Percentiles rank a stretch among this genome's conserved stretches.
phyloP scores from a whole-genome alignment of 2,329 filamentous ascomycete species.

The Verticillium longisporum region DNA sequence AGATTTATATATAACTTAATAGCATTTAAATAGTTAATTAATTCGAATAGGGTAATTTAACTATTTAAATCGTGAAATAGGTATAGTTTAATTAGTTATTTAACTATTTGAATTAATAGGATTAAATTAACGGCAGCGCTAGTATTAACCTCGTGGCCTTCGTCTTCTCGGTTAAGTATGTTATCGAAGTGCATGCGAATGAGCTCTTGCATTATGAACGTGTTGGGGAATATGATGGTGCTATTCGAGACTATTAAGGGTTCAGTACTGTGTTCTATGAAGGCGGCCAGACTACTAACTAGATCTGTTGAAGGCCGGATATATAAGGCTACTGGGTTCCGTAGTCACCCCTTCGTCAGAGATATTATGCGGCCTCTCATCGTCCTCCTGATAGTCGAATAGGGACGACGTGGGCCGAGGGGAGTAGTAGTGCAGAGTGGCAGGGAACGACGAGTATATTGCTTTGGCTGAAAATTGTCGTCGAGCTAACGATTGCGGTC shows the following conservation, averaged over 20 bases:
- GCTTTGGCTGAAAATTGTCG: conserved; percentile 8
- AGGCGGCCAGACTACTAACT: not conserved
- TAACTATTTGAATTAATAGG: too few species aligned
- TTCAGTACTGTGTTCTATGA: not conserved
- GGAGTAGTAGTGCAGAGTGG: conserved; percentile 9
- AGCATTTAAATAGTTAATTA: too few species aligned
- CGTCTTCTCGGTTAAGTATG: conserved; percentile 4
- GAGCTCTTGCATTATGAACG: conserved; percentile 13
- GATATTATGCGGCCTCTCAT: not conserved
- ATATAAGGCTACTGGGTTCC: not conserved
- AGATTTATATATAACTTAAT: too few species aligned
- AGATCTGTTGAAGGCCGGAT: not conserved
- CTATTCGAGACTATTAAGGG: conserved; percentile 6
- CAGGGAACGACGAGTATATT: conserved; percentile 12
- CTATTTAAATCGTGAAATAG: too few species aligned
- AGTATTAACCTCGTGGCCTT: conserved; percentile 4
- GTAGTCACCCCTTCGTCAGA: not conserved
- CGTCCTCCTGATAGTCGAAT: conserved; percentile 2
- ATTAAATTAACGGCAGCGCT: too few species aligned
- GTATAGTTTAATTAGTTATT: too few species aligned
- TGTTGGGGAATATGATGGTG: conserved; percentile 14
- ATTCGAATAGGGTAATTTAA: too few species aligned
- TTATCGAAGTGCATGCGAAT: conserved; percentile 11
- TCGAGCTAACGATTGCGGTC: too few species aligned
- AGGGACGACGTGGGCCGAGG: conserved; percentile 5